Base-by-base conservation (phyloP, 2,329 filamentous ascomycete species). In the Alternaria sp. region DNA sequence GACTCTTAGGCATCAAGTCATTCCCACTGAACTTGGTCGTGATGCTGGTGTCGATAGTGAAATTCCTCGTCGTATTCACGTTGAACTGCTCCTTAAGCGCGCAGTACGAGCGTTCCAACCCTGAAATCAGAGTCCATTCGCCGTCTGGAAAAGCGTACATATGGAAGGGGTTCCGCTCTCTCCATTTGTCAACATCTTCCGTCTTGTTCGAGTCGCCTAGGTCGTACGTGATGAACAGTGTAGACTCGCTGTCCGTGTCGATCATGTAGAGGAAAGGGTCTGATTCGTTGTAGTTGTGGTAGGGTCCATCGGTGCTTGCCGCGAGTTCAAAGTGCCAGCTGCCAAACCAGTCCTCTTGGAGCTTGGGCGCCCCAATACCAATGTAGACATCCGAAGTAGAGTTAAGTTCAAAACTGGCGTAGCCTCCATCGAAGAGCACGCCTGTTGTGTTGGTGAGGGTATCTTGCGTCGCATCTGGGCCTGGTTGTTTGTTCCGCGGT, bases 271-370 rank as follows among this genome's bases (percentile, higher is more conserved):
- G 81, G 63, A 89, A 85, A 0, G 86, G 80, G 59, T 83, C 78
- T 11, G 80, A 74, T 62, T 83, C 78, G 64, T 86, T 80, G 67
- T 86, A 91, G 34, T 79, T 83, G 77, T 96, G 90, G 73, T 91
- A 97, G 60, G 84, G 90, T 1, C 81, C 85, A 68, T 96, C 90
- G n/a, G 89, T 87, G 1, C 93, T 97, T 5, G 86, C 90, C 1
- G 92, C 92, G 23, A 99, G 80, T 69, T 96, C 84, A 67, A 93
- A 93, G 59, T 88, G 90, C 82, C 92, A 99, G 4, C 81, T 81
- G 2, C 89, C 90, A 0, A 81, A 90, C 42, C 79, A 80, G 13
- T 82, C 81, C 0, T 77, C 71, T 0, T 88, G 84, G 9, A 89
- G 79, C 36, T 87, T 85, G 0, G 90, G 89, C 0, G 93, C 93